Evolutionary conservation across 31 red algal species (phyloP), one percentile per base, ranked within the genome.

Genomic region (Pterothamnion heteromorphum): DNA sequence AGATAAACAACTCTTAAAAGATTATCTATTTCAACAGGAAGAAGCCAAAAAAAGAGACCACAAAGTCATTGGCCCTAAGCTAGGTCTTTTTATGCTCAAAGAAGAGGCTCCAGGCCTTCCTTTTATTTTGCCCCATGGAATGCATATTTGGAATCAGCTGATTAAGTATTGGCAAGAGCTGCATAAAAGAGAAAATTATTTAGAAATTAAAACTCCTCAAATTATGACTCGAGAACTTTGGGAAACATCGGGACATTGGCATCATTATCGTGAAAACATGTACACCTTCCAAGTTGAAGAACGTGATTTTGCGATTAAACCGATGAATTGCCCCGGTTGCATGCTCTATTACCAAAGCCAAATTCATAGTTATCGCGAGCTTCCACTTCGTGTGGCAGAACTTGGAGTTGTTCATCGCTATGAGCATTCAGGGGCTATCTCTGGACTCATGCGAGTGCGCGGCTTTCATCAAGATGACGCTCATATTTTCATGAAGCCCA

Each of bases 271-370:
- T 51, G 95, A 97, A 41, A 90, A 85, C 35, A 97, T 97, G 96
- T 97, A 82, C 37, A 87, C 90, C 23, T 95, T 95, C 84, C 76
- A 93, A 24, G 71, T 89, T 35, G 96, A 97, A 35, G 89, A 91
- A 22, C 39, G 87, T 41, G 18, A 36, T 78, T 93, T 95, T 36
- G 89, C 91, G 80, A 43, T 96, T 76, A 96, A 95, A 90, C 96
- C 96, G 37, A 97, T 97, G 96, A 97, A 97, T 92, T 97, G 96
- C 89, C 96, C 96, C 3, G 85, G 91, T 41, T 95, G 96, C 72
- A 74, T 74, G 58, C 93, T 95, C 30, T 58, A 96, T 27, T 97
- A 92, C 51, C 93, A 95, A 38, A 71, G 92, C 33, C 88, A 81
- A 32, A 32, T 96, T 38, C 64, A 85, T 4, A 96, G 94, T 43